Conservation (phyloP, 1,139 yeast species). For the Scheffersomyces cryptocercus region DNA sequence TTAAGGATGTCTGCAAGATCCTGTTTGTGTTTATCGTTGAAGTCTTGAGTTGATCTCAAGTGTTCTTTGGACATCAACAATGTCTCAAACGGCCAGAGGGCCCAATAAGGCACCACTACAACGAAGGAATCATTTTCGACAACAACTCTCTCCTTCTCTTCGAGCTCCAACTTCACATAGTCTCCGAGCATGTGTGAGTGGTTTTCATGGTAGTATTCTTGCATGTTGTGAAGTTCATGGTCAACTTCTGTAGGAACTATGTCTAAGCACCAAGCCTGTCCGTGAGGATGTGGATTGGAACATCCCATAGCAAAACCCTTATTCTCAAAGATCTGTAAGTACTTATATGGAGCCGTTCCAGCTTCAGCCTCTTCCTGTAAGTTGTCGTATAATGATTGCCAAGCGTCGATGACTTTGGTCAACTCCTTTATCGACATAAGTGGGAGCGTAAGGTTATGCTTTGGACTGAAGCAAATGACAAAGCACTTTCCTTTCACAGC, state of each 20-base stretch:
- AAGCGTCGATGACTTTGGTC: conserved; percentile 51
- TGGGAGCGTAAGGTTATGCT: conserved; percentile 68
- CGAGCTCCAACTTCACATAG: conserved; percentile 60
- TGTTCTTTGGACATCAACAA: conserved; percentile 59
- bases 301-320: conserved; percentile 85
- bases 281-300: conserved; percentile 80
- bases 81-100: conserved; percentile 81
- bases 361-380: conserved; percentile 36
- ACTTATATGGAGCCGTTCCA: conserved; percentile 50
- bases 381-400: conserved; percentile 56
- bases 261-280: conserved; percentile 78
- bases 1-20: conserved; percentile 62
- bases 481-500: conserved; percentile 71
- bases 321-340: conserved; percentile 75
- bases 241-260: conserved; percentile 69
- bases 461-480: conserved; percentile 76
- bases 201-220: conserved; percentile 45
- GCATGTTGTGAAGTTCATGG: conserved; percentile 54
- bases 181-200: conserved; percentile 60
- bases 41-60: conserved; percentile 51
- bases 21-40: conserved; percentile 46
- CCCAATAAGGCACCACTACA: conserved; percentile 83
- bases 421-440: conserved; percentile 53
- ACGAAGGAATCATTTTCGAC: conserved; percentile 62
- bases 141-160: conserved; percentile 54